Evolutionary conservation across 2,329 filamentous ascomycete species (phyloP), one percentile per base, ranked within the genome.

Genomic region (Pestalotiopsis sp.): DNA sequence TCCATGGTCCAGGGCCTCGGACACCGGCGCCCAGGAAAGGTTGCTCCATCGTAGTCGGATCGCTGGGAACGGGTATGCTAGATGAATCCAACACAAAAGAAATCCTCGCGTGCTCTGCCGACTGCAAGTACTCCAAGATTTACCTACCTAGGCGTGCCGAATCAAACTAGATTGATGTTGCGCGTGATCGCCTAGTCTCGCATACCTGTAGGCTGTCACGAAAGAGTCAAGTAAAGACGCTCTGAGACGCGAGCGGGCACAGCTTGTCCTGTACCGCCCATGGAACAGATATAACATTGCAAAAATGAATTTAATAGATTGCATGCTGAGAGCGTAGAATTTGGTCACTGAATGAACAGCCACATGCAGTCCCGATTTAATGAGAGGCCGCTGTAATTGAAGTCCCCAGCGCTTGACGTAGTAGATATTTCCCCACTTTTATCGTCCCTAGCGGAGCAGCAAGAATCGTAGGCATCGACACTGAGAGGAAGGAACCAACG

Each of bases 391-490:
- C 57, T 59, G 13, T 9, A 41, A 20, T 36, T 9, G 31, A 11
- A 38, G 31, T 25, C 59, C 12, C 31, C n/a, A 31, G 59, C n/a
- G n/a, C 36, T 64, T 64, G 63, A 66, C 63, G 63, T 66, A 45
- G 20, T 66, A 57, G 63, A 66, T 39, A 57, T 57, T 66, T 20
- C 62, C 45, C 63, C 63, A 66, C 63, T 66, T 56, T 66, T 66
- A 36, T 57, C n/a, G 45, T 23, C n/a, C 17, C 4, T 52, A 52
- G 45, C 20, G 45, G 45, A 52, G 17, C 45, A n/a, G 45, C 45
- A 52, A 52, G n/a, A n/a, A 52, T 14, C 20, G 45, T n/a, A n/a
- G 45, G 31, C 31, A 36, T 36, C 31, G 31, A 6, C 31, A 9
- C 31, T 9, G 31, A 36, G 31, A 36, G 31, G 31, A 9, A 36